These are phyloP conservation scores for Obba rivulosa DNA, from an alignment of 768 basidiomycete species.

Conservation along the genomic window DNA sequence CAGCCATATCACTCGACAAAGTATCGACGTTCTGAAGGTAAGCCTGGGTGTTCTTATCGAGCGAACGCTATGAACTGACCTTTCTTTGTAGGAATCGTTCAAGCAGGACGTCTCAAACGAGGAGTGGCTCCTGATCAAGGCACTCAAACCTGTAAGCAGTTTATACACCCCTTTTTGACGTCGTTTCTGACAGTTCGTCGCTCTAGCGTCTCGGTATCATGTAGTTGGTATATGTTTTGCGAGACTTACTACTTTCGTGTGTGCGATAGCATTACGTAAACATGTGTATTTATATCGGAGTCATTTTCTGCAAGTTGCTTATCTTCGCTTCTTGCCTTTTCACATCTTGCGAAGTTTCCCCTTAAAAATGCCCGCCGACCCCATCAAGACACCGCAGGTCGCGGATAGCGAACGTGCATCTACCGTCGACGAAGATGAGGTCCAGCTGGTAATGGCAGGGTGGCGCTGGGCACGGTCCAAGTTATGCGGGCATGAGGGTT, in stretches of 20 bases:
- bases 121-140: conserved; percentile 91
- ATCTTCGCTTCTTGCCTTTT: conserved; percentile 1
- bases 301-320: conserved; percentile 1
- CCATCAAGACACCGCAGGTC: conserved; percentile 9
- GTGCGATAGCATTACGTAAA: neutral
- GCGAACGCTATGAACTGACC: conserved; percentile 6
- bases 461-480: conserved; percentile 24
- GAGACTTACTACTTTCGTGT: neutral
- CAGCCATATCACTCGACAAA: conserved; percentile 85
- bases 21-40: conserved; percentile 95
- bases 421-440: conserved; percentile 38
- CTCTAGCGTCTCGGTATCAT: conserved; percentile 34
- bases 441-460: conserved; percentile 51
- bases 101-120: conserved; percentile 84
- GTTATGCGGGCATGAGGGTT: conserved; percentile 20
- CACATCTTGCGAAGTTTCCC: neutral
- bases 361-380: conserved; percentile 13
- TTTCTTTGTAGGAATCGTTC: conserved; percentile 60
- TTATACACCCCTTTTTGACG: neutral
- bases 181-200: neutral
- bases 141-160: conserved; percentile 65
- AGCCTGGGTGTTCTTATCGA: neutral
- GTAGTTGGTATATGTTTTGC: conserved; percentile 10
- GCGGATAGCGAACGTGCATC: conserved; percentile 23
- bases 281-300: neutral